Evolutionary conservation across 1,284 basidiomycete species (phyloP).

Genomic region (Apiotrichum mycotoxinovorans): DNA sequence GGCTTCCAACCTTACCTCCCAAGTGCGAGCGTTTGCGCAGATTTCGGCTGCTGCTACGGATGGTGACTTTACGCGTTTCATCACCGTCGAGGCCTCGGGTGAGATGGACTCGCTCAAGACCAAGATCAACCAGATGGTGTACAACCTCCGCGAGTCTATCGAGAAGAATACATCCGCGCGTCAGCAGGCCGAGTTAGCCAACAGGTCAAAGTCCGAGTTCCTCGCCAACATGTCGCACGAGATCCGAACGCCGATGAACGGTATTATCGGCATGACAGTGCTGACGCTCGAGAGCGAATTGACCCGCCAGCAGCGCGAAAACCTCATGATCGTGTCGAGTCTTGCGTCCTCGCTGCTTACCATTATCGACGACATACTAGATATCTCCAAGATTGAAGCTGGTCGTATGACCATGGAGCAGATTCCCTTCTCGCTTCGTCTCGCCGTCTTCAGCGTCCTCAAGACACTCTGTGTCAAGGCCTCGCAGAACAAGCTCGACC

Average conservation of each 20-base stretch:
- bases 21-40: conserved; percentile 98
- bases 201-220: conserved; percentile 96
- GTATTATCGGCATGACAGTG: conserved; percentile 95
- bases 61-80: conserved; percentile 97
- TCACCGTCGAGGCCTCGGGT: conserved; percentile 96
- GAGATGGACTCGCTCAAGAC: conserved; percentile 99
- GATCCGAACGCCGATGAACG: conserved; percentile 97
- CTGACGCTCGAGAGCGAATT: conserved; percentile 68
- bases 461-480: conserved; percentile 98
- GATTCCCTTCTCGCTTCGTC: conserved; percentile 94
- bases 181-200: conserved; percentile 94
- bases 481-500: conserved; percentile 93
- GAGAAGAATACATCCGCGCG: conserved; percentile 99
- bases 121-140: conserved; percentile 88
- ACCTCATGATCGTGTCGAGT: conserved; percentile 90
- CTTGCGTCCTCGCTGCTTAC: conserved; percentile 87
- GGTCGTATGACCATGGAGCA: conserved; percentile 99
- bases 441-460: conserved; percentile 94
- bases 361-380: conserved; percentile 97
- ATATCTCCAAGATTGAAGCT: conserved; percentile 97
- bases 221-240: conserved; percentile 97
- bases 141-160: conserved; percentile 92
- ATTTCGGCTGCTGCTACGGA: conserved; percentile 98
- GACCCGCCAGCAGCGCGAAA: conserved; percentile 92
- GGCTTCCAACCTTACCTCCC: conserved; percentile 92